Evolutionary conservation across 2,329 filamentous ascomycete genomes (phyloP).

Genomic region (Colletotrichum trifolii): DNA sequence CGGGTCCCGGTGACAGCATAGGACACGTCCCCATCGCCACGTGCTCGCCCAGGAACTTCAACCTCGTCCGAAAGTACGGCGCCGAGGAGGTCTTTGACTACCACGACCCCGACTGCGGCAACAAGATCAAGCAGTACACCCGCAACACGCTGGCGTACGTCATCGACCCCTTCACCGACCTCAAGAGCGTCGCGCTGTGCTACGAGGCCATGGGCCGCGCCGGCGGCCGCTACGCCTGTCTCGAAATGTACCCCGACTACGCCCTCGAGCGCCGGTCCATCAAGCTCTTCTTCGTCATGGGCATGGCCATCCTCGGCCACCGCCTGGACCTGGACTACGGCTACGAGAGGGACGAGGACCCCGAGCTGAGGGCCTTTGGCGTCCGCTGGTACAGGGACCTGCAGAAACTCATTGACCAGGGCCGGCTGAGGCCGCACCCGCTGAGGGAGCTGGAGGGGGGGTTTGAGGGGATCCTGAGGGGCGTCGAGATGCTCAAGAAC

Average conservation of each 20-base stretch:
- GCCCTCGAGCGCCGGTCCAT: background rate
- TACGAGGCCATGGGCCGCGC: constrained; percentile 48
- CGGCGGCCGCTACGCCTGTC: constrained; percentile 7
- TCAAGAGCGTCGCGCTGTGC: constrained; percentile 47
- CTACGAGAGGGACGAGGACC: background rate
- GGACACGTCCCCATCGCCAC: constrained; percentile 36
- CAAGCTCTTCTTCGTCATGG: background rate
- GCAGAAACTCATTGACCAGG: background rate
- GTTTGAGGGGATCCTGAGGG: background rate
- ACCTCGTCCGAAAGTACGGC: constrained; percentile 50
- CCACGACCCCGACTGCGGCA: constrained; percentile 32
- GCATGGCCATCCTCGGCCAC: background rate
- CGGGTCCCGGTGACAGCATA: no score
- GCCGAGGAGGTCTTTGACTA: constrained; percentile 56
- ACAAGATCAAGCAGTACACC: constrained; percentile 51
- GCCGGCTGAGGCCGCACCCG: background rate
- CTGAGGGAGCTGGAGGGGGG: background rate
- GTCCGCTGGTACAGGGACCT: background rate
- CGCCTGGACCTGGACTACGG: background rate
- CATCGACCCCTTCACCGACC: constrained; percentile 51
- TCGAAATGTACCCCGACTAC: background rate
- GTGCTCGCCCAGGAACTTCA: constrained; percentile 45
- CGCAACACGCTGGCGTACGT: constrained; percentile 48
- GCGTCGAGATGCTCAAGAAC: background rate
- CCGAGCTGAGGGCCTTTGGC: constrained; percentile 2